Evolutionary conservation across 106 monocot genomes (phyloP).

Genomic region (Cymbidium sinense): DNA sequence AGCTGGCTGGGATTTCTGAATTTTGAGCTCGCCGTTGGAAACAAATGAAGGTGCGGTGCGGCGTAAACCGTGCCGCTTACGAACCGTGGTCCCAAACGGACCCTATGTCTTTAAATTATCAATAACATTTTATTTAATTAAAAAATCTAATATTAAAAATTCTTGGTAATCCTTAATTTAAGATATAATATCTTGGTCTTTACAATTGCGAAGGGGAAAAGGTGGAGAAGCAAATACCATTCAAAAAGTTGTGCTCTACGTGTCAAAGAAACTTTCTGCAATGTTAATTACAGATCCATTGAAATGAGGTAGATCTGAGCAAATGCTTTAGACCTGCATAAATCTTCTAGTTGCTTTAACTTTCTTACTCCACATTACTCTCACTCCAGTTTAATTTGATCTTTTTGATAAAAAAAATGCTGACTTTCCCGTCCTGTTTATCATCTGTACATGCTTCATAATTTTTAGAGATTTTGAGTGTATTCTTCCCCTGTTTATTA

Average conservation of each 20-base stretch:
- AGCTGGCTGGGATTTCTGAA: too few species aligned
- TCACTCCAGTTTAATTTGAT: background rate
- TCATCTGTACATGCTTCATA: background rate
- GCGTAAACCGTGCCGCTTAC: too few species aligned
- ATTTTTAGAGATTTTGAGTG: background rate
- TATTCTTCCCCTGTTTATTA: constrained; percentile 11
- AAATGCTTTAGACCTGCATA: background rate
- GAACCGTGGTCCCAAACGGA: too few species aligned
- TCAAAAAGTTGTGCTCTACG: background rate
- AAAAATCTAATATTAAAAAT: too few species aligned
- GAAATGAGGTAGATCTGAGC: background rate
- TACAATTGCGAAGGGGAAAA: background rate
- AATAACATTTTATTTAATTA: too few species aligned
- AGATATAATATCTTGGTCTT: too few species aligned
- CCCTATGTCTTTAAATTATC: too few species aligned
- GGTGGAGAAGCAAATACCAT: background rate
- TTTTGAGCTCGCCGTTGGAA: too few species aligned
- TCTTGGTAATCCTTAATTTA: too few species aligned
- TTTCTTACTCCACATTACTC: background rate
- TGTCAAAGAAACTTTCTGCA: background rate
- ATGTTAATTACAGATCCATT: background rate
- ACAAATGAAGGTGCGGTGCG: too few species aligned
- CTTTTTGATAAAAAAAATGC: background rate
- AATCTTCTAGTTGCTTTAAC: background rate
- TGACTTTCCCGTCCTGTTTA: background rate